These are phyloP conservation scores for Kodamaea sagamina DNA, from an alignment of 805 yeast species.

Conservation along the genomic window DNA sequence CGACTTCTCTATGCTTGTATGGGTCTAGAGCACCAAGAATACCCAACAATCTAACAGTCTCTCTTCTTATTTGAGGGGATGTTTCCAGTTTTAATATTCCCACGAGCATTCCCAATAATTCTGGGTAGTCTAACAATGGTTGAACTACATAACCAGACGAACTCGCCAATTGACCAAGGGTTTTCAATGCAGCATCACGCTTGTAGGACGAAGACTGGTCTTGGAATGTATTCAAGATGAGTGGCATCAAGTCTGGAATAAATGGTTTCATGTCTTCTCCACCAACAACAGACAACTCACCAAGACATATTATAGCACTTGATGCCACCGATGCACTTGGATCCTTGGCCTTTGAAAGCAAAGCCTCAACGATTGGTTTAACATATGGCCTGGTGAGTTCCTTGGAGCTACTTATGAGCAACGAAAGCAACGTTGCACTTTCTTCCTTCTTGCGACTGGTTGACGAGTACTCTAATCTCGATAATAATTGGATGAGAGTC, in stretches of 20 bases:
- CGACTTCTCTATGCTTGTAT: slow-evolving; percentile 89
- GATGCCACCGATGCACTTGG: slow-evolving; percentile 80
- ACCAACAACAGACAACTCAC: slow-evolving; percentile 84
- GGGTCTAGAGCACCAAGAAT: slow-evolving; percentile 97
- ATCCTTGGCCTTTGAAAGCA: slow-evolving; percentile 75
- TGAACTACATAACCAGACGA: slow-evolving; percentile 95
- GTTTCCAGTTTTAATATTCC: slow-evolving; percentile 80
- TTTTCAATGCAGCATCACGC: slow-evolving; percentile 83
- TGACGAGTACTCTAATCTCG: slow-evolving; percentile 81
- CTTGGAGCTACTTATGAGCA: slow-evolving; percentile 74
- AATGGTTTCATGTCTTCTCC: slow-evolving; percentile 81
- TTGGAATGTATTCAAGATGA: slow-evolving; percentile 82
- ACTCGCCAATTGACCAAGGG: slow-evolving; percentile 85
- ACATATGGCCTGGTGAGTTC: slow-evolving; percentile 89
- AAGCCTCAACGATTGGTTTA: slow-evolving; percentile 83
- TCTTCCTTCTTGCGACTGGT: slow-evolving; percentile 79
- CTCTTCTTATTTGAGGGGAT: slow-evolving; percentile 73
- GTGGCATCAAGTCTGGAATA: slow-evolving; percentile 78
- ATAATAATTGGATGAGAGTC: slow-evolving; percentile 78
- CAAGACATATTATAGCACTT: slow-evolving; percentile 81
- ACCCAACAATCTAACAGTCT: slow-evolving; percentile 86
- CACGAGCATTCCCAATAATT: slow-evolving; percentile 76
- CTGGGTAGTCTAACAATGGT: slow-evolving; percentile 90
- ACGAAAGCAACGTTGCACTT: slow-evolving; percentile 71
- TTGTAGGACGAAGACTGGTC: slow-evolving; percentile 89